Conservation (phyloP, 768 basidiomycete species). For the Phylloporus sp. region DNA sequence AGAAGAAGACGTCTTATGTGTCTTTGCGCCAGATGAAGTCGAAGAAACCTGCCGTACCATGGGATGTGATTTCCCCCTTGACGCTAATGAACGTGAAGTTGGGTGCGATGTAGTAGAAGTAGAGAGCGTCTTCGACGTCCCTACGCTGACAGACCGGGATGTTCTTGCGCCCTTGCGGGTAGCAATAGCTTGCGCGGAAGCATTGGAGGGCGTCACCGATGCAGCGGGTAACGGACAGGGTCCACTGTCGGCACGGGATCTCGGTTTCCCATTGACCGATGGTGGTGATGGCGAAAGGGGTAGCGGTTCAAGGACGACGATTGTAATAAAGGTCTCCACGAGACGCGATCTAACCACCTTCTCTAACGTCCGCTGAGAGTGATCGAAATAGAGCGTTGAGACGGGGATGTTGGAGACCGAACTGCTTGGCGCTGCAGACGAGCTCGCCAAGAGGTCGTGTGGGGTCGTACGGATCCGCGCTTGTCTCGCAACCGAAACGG, state of each 20-base stretch:
- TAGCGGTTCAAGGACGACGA: slow-evolving; percentile 39
- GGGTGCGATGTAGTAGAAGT: slow-evolving; percentile 2
- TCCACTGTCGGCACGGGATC: slow-evolving; percentile 26
- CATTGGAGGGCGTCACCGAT: background rate
- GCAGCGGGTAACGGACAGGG: slow-evolving; percentile 10
- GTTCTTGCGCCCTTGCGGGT: slow-evolving; percentile 12
- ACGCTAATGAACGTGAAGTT: slow-evolving; percentile 8
- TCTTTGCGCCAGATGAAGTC: slow-evolving; percentile 15
- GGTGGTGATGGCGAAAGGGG: slow-evolving; percentile 24
- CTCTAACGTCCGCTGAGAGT: slow-evolving; percentile 67
- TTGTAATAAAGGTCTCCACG: slow-evolving; percentile 70
- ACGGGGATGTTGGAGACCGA: slow-evolving; percentile 18
- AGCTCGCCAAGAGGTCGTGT: slow-evolving; percentile 7
- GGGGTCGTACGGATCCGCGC: slow-evolving; percentile 44
- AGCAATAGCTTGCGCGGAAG: background rate
- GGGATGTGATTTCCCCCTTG: slow-evolving; percentile 16
- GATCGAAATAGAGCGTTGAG: slow-evolving; percentile 43
- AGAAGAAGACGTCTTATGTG: slow-evolving; percentile 23
- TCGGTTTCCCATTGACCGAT: slow-evolving; percentile 19
- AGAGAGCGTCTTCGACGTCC: slow-evolving; percentile 15
- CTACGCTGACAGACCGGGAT: slow-evolving; percentile 15
- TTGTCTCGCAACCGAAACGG: slow-evolving; percentile 34
- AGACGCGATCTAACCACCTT: slow-evolving; percentile 66
- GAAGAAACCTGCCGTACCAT: slow-evolving; percentile 17
- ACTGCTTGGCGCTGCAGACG: slow-evolving; percentile 2